Conservation (phyloP, 2,329 filamentous ascomycete species). For the Botrytis paeoniae region DNA sequence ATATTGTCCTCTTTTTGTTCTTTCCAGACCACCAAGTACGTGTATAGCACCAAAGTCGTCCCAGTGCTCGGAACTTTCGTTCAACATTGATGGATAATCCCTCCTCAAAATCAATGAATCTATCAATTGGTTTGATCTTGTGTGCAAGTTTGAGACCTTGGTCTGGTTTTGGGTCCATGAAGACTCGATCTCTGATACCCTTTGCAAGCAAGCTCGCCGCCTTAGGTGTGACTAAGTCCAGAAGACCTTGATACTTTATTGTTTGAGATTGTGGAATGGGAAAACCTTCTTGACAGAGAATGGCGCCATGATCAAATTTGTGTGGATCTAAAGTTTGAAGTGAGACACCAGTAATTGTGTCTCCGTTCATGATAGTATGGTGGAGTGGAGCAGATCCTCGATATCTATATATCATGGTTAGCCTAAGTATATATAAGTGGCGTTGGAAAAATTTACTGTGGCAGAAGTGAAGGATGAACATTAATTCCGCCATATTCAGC, state of each 20-base stretch:
- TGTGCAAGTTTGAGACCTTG: conserved; percentile 54
- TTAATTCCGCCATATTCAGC: conserved; percentile 86
- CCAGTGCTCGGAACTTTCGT: conserved; percentile 58
- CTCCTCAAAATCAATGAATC: conserved; percentile 57
- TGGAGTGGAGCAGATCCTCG: conserved; percentile 85
- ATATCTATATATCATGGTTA: conserved; percentile 50
- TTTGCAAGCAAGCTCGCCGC: conserved; percentile 70
- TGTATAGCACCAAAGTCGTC: conserved; percentile 59
- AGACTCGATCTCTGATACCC: conserved; percentile 59
- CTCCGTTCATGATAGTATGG: conserved; percentile 68
- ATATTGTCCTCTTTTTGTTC: conserved; percentile 29
- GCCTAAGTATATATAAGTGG: neutral
- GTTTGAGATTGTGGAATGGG: conserved; percentile 46
- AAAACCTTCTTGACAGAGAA: conserved; percentile 69
- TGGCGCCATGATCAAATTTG: conserved; percentile 73
- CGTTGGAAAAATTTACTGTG: conserved; percentile 55
- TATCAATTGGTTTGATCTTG: conserved; percentile 67
- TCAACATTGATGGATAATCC: conserved; percentile 55
- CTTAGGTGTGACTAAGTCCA: conserved; percentile 55
- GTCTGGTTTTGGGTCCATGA: conserved; percentile 55
- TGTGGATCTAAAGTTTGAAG: conserved; percentile 80
- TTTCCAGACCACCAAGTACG: conserved; percentile 28
- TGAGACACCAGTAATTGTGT: conserved; percentile 67
- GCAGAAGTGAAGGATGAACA: conserved; percentile 86
- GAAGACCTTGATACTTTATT: conserved; percentile 50